A percentile compares a stretch with the other conserved stretches of the same genome.
These are phyloP conservation scores for Phialophora macrospora DNA, from an alignment of 2,329 filamentous ascomycete genomes.

Conservation along the genomic window DNA sequence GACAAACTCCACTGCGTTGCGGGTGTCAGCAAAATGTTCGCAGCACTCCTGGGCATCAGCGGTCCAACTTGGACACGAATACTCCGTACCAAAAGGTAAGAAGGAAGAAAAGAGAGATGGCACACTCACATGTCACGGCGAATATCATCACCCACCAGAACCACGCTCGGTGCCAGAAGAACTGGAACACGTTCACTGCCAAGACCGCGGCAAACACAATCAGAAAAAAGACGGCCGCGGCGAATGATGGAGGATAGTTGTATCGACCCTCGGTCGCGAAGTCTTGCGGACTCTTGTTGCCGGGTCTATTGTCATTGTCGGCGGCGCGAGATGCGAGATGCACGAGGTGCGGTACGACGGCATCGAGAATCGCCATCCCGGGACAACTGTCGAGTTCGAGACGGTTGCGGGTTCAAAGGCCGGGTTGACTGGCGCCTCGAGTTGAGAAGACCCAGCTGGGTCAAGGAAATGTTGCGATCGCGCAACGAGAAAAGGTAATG, in stretches of 20 bases:
- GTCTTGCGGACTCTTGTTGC: constrained; percentile 24
- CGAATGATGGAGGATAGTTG: constrained; percentile 47
- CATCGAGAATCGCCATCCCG: constrained; percentile 5
- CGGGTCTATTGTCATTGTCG: constrained; percentile 9
- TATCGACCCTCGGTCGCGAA: constrained; percentile 37
- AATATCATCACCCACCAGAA: constrained; percentile 55
- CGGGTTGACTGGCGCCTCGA: not conserved
- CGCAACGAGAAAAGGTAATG: no score
- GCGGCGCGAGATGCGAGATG: constrained; percentile 11
- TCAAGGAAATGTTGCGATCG: not conserved
- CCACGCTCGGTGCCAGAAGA: constrained; percentile 44
- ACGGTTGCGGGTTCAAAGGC: no score
- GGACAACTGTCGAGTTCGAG: not conserved
- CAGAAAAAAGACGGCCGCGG: constrained; percentile 45
- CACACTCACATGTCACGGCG: constrained; percentile 44
- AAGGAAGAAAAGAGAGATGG: not conserved
- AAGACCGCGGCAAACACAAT: constrained; percentile 43
- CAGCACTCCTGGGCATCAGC: not conserved
- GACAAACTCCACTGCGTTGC: constrained; percentile 44
- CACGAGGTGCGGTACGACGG: constrained; percentile 15
- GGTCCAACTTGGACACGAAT: not conserved
- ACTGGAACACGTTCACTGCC: constrained; percentile 42
- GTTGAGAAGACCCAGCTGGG: not conserved
- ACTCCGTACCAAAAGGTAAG: not conserved
- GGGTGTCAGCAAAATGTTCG: constrained; percentile 9